Evolutionary conservation across 805 yeast genomes (phyloP).

Genomic region (Candida ascalaphidarum): DNA sequence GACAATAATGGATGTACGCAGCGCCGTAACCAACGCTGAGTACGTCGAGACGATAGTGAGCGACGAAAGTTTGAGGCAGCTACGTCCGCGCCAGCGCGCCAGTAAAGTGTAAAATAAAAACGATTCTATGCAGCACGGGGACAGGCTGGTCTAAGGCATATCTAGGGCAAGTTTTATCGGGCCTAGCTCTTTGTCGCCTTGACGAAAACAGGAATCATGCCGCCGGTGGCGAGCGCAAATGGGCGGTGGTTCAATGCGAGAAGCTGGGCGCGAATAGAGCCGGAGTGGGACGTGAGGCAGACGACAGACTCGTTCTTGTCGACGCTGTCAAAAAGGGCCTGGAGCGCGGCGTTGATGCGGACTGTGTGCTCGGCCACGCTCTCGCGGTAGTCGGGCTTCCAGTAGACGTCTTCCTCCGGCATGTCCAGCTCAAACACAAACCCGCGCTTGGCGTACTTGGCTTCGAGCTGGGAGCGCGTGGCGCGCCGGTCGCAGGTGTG

Average conservation of each 20-base stretch:
- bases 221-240: constrained; percentile 46
- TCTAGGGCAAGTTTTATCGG: too few species aligned
- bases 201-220: constrained; percentile 47
- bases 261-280: constrained; percentile 40
- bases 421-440: constrained; percentile 37
- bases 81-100: too few species aligned
- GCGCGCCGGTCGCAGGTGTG: constrained; percentile 44
- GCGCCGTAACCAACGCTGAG: too few species aligned
- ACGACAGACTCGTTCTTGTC: constrained; percentile 13
- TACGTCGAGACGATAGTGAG: too few species aligned
- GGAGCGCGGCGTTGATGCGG: constrained; percentile 25
- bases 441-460: constrained; percentile 26
- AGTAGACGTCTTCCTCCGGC: constrained; percentile 37
- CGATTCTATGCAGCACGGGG: too few species aligned
- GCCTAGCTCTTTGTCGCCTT: constrained; percentile 22
- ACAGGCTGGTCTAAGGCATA: too few species aligned
- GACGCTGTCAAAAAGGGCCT: constrained; percentile 19
- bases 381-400: constrained; percentile 30
- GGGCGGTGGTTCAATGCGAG: constrained; percentile 39
- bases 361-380: constrained; percentile 32
- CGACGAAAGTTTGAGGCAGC: too few species aligned
- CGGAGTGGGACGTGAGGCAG: constrained; percentile 44
- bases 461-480: constrained; percentile 24
- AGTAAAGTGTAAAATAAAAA: too few species aligned
- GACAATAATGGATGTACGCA: too few species aligned